Conservation (phyloP, 331 rosid genomes). For the Ulmus americana region DNA sequence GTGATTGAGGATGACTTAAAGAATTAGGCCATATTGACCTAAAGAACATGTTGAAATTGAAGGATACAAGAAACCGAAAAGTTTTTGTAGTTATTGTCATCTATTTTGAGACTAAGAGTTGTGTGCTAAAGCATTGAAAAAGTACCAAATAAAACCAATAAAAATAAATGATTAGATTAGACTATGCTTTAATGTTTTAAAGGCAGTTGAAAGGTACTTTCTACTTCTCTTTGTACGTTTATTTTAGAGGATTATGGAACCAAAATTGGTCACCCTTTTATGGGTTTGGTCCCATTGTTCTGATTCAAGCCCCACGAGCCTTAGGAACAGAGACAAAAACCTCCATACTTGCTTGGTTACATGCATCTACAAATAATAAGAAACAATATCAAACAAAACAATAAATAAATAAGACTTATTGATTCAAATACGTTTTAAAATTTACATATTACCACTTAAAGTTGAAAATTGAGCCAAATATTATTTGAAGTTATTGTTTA, state of each 20-base stretch:
- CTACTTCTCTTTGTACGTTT: too few species aligned
- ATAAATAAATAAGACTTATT: too few species aligned
- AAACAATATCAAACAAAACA: neutral
- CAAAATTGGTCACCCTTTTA: too few species aligned
- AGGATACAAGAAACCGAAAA: neutral
- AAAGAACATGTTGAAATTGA: neutral
- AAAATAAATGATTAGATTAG: too few species aligned
- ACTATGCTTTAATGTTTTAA: too few species aligned
- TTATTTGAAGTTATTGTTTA: too few species aligned
- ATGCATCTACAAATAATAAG: neutral
- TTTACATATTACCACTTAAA: too few species aligned
- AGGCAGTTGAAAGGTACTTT: too few species aligned
- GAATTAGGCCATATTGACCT: slow-evolving; percentile 15
- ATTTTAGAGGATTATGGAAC: too few species aligned
- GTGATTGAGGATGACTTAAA: slow-evolving; percentile 12
- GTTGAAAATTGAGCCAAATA: too few species aligned
- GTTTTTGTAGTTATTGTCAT: neutral
- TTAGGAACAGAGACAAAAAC: neutral
- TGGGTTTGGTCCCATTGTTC: neutral
- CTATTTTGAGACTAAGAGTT: neutral
- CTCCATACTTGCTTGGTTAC: neutral
- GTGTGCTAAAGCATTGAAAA: neutral
- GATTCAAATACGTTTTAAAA: too few species aligned
- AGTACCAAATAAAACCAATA: too few species aligned
- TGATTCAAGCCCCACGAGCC: neutral